Evolutionary conservation across 805 yeast species (phyloP), one percentile per base, ranked within the genome.

Genomic region (Metschnikowia chrysomelidarum): DNA sequence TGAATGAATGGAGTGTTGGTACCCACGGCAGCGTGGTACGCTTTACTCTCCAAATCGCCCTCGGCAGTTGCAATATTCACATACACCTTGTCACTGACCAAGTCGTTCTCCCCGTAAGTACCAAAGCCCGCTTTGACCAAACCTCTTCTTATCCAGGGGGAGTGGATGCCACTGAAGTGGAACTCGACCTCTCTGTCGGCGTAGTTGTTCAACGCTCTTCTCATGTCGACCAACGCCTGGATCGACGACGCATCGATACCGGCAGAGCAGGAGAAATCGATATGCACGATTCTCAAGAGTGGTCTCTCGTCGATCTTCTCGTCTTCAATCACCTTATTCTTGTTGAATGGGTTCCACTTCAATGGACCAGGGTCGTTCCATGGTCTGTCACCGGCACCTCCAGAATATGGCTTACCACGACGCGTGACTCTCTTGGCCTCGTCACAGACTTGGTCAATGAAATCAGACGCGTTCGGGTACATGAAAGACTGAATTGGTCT

Each of bases 331-430:
- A n/a, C 18, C 17, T 49, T 40, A 32, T 40, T 30, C 36, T 35
- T 44, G 9, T 38, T 27, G 27, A 49, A 47, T 8, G 67, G 47
- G 5, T 49, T 58, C 56, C 67, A 60, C 28, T 52, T 56, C 43
- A 71, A 62, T 25, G 72, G 85, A 44, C 94, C 94, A 12, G 88
- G 88, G 53, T 88, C 91, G 56, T 88, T 88, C 95, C 96, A 89
- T 13, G 95, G 89, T 45, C 88, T 74, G 38, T 82, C 81, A 27
- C 83, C 78, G n/a, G 64, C 46, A 28, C 57, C 57, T 1, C 53
- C 43, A 29, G 49, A 38, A 41, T 60, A 64, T 22, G 71, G 67
- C 34, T 71, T 68, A 19, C 88, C 88, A 34, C 83, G 74, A 48
- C 73, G 73, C 2, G 95, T 85, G 7, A 54, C 37, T 27, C 63